A percentile compares a stretch with the other conserved stretches of the same genome.
Conservation (phyloP, 345 rosid species). For the Populus simonii region DNA sequence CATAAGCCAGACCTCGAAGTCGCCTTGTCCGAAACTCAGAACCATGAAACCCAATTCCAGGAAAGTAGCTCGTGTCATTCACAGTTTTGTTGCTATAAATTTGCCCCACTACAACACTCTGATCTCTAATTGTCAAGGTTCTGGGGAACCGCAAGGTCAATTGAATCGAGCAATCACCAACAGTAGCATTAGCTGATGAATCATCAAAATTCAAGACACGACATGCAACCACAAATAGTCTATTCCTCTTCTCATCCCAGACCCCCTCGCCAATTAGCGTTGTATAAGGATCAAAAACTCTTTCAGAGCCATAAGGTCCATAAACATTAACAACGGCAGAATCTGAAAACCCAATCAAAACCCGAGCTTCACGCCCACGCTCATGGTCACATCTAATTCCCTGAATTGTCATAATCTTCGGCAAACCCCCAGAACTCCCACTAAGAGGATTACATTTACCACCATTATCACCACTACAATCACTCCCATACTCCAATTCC, state of each 20-base stretch:
- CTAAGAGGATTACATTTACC: conserved; percentile 45
- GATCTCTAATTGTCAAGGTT: conserved; percentile 41
- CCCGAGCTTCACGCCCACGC: not conserved
- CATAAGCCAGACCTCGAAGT: conserved; percentile 46
- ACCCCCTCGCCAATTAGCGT: conserved; percentile 66
- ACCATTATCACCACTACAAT: conserved; percentile 34
- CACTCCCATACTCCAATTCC: conserved; percentile 43
- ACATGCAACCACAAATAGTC: conserved; percentile 62
- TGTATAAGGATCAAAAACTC: conserved; percentile 27
- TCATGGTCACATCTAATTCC: conserved; percentile 35
- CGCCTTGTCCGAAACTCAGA: conserved; percentile 18
- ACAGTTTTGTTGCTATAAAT: conserved; percentile 53
- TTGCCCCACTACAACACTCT: conserved; percentile 49
- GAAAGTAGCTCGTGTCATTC: conserved; percentile 46
- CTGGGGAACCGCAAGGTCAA: conserved; percentile 63
- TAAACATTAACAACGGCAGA: conserved; percentile 10
- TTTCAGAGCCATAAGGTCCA: conserved; percentile 55
- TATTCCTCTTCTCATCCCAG: conserved; percentile 65
- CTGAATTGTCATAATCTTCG: conserved; percentile 40
- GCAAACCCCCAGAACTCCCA: conserved; percentile 25
- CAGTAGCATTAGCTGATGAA: conserved; percentile 41
- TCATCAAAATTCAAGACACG: conserved; percentile 47
- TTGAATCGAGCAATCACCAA: conserved; percentile 67
- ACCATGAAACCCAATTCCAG: conserved; percentile 46
- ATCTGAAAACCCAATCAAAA: conserved; percentile 10